These are phyloP conservation scores for Epichloe aotearoae DNA, from an alignment of 2,329 filamentous ascomycete species.

Conservation along the genomic window DNA sequence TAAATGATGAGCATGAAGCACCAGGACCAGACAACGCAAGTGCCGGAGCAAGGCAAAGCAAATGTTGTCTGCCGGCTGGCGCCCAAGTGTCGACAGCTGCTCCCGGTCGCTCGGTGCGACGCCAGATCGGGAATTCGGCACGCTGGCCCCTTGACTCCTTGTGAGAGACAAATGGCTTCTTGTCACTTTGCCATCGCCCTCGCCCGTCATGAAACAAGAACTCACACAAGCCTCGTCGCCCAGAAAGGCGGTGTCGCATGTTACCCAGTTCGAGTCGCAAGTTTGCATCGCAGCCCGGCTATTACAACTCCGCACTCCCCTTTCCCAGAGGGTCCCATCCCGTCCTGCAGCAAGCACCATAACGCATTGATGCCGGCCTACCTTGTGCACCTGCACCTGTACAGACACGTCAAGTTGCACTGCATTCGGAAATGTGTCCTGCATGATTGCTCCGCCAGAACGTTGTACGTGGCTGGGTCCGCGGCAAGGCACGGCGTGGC, in stretches of 20 bases:
- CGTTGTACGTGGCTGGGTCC: not conserved
- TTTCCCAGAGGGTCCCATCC: not conserved
- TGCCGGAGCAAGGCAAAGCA: no score
- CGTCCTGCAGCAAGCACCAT: not conserved
- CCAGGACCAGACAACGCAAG: not conserved
- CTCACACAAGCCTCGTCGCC: not conserved
- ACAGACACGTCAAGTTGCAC: not conserved
- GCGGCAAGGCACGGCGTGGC: not conserved
- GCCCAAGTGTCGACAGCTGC: not conserved
- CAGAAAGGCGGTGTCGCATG: not conserved
- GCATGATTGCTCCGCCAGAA: not conserved
- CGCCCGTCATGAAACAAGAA: not conserved
- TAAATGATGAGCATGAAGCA: not conserved
- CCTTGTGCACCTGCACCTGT: not conserved
- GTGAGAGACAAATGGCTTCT: not conserved
- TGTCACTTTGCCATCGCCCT: not conserved
- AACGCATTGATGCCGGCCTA: not conserved
- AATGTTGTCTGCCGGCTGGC: not conserved
- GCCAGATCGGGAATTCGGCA: slow-evolving; percentile 2
- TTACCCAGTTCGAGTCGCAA: no score
- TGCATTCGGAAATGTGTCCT: not conserved
- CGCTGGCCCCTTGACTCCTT: not conserved
- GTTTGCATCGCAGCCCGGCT: not conserved
- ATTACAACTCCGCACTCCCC: not conserved
- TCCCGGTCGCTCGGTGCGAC: not conserved